Evolutionary conservation across 2,329 filamentous ascomycete species (phyloP), one percentile per base, ranked within the genome.

Genomic region (Aspergillus japonicus): DNA sequence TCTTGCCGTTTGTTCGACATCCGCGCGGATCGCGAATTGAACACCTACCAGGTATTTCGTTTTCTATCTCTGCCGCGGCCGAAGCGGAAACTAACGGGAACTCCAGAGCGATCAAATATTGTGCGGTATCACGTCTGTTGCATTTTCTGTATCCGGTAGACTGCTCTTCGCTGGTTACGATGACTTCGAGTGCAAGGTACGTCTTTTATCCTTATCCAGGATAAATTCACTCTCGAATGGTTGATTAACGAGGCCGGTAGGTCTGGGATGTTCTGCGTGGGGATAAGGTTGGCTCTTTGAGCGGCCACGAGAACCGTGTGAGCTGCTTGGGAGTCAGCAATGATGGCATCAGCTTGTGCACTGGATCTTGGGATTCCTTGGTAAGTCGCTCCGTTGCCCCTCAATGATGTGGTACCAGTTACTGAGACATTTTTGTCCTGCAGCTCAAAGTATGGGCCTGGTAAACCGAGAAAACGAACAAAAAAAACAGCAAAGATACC

Each of bases 171-270:
- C 95, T 58, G 95, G 95, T 68, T 99, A 99, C 73, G 95, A 99
- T 73, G 95, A 99, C 75, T 99, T 96, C 72, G 95, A 99, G 80
- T 99, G 95, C 93, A 99, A 98, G 89, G 94, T 96, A 82, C 72
- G 87, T 71, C 48, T 29, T 44, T 7, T 54, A 4, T 16, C 29
- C 16, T 7, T 54, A 4, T 16, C 29, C 16, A 50, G 24, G 14
- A 50, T 44, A 16, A 11, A 19, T 14, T 54, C 39, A 29, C n/a
- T 49, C 39, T 42, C 35, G 10, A 8, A n/a, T 31, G 24, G 31
- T 64, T 69, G 59, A 71, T 66, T 71, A 62, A 71, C 58, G 29
- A 63, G 58, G 24, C 23, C 59, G 49, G 55, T 64, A 98, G 94
- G 95, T 98, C 62, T 99, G 95, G 95, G 95, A 99, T 79, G 88